Conservation (phyloP, 164 flowering plant species). For the Tetracentron sinense region DNA sequence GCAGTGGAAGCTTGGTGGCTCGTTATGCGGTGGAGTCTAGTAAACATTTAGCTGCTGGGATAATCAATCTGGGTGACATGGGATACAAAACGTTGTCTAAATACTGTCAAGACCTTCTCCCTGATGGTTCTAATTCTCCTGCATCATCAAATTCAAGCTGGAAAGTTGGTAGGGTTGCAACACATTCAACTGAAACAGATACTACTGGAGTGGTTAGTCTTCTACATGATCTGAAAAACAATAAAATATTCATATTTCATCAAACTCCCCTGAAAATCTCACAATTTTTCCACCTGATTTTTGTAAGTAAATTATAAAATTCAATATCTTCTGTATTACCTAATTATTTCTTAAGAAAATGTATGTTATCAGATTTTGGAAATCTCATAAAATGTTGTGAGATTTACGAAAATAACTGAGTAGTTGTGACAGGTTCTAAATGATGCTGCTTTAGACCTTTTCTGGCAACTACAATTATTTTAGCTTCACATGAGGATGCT, state of each 20-base stretch:
- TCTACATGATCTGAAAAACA: neutral
- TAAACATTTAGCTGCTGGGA: slow-evolving; percentile 82
- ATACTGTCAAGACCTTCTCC: slow-evolving; percentile 75
- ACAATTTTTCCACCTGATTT: neutral
- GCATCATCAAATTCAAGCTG: slow-evolving; percentile 61
- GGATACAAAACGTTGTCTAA: slow-evolving; percentile 87
- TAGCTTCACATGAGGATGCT: slow-evolving; percentile 1
- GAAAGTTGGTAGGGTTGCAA: slow-evolving; percentile 55
- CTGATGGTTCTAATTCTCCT: slow-evolving; percentile 83
- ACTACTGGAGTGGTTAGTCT: slow-evolving; percentile 75
- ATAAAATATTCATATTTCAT: neutral
- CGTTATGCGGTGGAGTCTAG: slow-evolving; percentile 97
- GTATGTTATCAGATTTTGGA: no score
- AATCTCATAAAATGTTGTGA: no score
- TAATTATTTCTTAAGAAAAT: no score
- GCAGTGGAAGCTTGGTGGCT: slow-evolving; percentile 71
- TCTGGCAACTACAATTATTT: neutral
- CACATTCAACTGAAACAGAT: slow-evolving; percentile 62
- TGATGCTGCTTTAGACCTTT: neutral
- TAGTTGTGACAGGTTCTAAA: no score
- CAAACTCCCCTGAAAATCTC: neutral
- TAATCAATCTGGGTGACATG: slow-evolving; percentile 83
- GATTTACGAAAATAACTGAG: neutral
- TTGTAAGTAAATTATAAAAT: no score
- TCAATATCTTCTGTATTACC: no score